Base-by-base conservation (phyloP, 2,329 filamentous ascomycete genomes). In the Hirsutella rhossiliensis region DNA sequence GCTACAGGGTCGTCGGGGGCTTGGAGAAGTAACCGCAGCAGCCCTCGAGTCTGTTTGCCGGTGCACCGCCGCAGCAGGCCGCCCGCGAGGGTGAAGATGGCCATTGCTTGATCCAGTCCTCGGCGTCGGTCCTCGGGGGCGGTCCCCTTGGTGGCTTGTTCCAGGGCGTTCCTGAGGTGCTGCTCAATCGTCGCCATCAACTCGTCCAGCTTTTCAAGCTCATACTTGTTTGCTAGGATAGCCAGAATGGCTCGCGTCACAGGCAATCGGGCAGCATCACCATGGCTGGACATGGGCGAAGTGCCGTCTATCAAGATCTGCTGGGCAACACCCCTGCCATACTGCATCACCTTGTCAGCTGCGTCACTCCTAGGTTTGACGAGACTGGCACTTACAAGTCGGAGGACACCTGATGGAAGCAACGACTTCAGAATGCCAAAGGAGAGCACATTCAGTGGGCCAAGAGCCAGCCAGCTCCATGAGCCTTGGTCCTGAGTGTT, bases 221-320 rank as follows among this genome's bases (percentile, higher is more conserved):
- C 62, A 52, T 65, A 62, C 48, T 71, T 73, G 52, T 73, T 72
- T 41, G 66, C 61, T 27, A 72, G 50, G 4, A 66, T 58, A 3
- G 63, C 61, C 11, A 71, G 54, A 11, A 71, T 63, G 0, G 61
- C 62, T 27, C 59, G 52, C 13, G 54, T 53, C 43, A 57, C 61
- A 47, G 57, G 48, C 50, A 53, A 47, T 31, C 51, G 50, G 23
- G 51, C 46, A 6, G 47, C 18, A 29, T 49, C 49, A 2, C 30
- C 43, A 3, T 41, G 12, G 1, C 43, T 34, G 9, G 45, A 42
- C 8, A 39, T 40, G 11, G 52, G 40, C n/a, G 52, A 37, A 9
- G 52, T 50, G 28, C 55, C 53, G 31, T 57, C 56, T 4, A 61
- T 42, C 9, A 66, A 45, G 40, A 66, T 48, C 27, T 61, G 51